These are phyloP conservation scores for Pycnococcus provasolii DNA, from an alignment of 139 green algal species.

Conservation along the genomic window DNA sequence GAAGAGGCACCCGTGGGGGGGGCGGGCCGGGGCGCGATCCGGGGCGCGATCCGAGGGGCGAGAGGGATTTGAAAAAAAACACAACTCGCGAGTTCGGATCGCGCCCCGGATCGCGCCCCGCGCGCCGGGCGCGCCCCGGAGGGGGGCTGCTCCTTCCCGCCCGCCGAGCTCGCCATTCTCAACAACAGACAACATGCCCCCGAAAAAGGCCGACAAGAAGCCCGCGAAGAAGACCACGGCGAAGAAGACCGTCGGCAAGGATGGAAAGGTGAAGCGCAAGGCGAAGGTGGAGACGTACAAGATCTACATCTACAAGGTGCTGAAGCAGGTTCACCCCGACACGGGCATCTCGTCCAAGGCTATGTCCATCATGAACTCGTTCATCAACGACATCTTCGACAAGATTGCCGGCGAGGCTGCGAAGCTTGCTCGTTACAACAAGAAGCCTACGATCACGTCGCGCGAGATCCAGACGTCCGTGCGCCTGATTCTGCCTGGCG, in stretches of 20 bases:
- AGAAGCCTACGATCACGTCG: constrained; percentile 79
- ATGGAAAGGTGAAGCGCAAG: constrained; percentile 40
- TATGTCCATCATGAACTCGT: constrained; percentile 83
- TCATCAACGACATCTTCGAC: constrained; percentile 89
- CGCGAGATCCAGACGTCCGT: constrained; percentile 83
- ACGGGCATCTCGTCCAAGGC: constrained; percentile 69
- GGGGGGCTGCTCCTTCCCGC: too few species aligned
- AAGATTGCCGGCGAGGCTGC: constrained; percentile 73
- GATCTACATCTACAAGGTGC: constrained; percentile 92
- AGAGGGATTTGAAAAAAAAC: too few species aligned
- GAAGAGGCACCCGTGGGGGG: too few species aligned
- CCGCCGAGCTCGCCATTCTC: too few species aligned
- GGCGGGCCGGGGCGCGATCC: too few species aligned
- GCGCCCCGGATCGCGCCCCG: too few species aligned
- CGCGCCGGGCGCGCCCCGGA: too few species aligned
- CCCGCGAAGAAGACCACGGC: constrained; percentile 1
- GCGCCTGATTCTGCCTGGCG: constrained; percentile 55
- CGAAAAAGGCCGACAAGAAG: constrained; percentile 44
- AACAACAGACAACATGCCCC: constrained; percentile 5
- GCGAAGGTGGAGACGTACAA: constrained; percentile 84
- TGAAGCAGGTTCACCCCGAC: constrained; percentile 74
- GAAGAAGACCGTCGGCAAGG: constrained; percentile 29
- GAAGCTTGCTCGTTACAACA: constrained; percentile 57
- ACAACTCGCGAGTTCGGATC: too few species aligned
- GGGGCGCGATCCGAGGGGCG: too few species aligned